phyloP scores from a whole-genome alignment of 129 eudicot genomes.

The Tagetes erecta region DNA sequence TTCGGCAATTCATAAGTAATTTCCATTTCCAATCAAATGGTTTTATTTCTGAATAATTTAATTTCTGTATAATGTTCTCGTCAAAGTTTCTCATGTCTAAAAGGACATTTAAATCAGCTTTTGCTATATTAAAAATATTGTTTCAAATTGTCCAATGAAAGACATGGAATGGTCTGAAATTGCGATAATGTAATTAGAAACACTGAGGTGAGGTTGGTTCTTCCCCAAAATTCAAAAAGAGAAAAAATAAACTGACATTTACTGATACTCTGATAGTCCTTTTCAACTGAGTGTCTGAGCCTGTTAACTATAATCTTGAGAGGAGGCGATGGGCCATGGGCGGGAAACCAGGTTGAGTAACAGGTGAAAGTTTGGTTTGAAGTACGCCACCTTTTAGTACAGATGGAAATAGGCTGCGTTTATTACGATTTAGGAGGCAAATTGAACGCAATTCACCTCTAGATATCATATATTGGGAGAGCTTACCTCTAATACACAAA shows the following conservation, averaged over 20 bases:
- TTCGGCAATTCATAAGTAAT: not conserved
- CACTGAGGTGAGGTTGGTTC: not conserved
- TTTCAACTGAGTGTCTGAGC: not conserved
- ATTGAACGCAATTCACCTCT: not conserved
- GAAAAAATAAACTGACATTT: not conserved
- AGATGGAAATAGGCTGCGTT: not conserved
- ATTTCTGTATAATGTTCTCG: not conserved
- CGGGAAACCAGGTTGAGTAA: not conserved
- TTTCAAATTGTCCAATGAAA: conserved; percentile 19
- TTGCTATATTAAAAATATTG: conserved; percentile 5
- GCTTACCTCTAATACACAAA: not conserved
- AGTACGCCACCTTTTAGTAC: conserved; percentile 3
- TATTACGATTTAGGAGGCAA: not conserved
- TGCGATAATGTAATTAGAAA: conserved; percentile 17
- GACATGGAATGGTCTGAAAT: conserved; percentile 11
- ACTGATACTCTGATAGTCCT: not conserved
- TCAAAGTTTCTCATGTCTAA: not conserved
- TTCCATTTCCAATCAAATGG: not conserved
- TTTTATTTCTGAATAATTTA: not conserved
- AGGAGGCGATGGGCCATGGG: not conserved
- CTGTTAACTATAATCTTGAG: not conserved
- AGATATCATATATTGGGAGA: not conserved
- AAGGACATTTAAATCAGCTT: not conserved
- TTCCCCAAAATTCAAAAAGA: not conserved
- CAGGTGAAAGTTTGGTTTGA: not conserved